These are phyloP conservation scores for Ziziphus jujuba DNA, from an alignment of 306 rosid genomes.

Conservation along the genomic window DNA sequence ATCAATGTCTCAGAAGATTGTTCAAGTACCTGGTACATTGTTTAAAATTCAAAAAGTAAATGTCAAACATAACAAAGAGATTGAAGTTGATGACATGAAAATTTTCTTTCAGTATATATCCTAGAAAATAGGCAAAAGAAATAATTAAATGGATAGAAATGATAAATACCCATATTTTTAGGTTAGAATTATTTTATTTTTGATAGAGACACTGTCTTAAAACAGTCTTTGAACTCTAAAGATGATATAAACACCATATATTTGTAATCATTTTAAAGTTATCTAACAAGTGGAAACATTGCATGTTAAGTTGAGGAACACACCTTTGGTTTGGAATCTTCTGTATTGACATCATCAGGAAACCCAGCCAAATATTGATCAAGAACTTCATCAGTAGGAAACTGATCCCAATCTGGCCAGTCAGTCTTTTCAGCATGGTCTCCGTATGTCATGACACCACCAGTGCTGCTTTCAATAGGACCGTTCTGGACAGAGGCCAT, in stretches of 20 bases:
- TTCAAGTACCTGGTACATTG: slow-evolving; percentile 27
- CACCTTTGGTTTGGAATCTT: slow-evolving; percentile 61
- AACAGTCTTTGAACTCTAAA: neutral
- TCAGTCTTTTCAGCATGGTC: slow-evolving; percentile 51
- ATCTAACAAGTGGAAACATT: too few relatives aligned
- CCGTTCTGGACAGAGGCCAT: slow-evolving; percentile 51
- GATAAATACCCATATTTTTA: neutral
- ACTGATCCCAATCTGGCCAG: slow-evolving; percentile 74
- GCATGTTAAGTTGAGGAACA: slow-evolving; percentile 27
- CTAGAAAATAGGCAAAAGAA: neutral
- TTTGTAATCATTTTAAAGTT: neutral
- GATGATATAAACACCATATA: neutral
- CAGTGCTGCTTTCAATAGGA: slow-evolving; percentile 45
- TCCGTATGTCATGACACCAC: slow-evolving; percentile 45
- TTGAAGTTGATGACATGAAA: slow-evolving; percentile 8
- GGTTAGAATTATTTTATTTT: neutral
- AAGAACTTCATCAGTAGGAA: slow-evolving; percentile 48
- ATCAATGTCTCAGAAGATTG: slow-evolving; percentile 34
- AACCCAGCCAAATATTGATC: slow-evolving; percentile 76
- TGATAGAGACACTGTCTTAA: neutral
- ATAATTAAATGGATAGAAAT: neutral
- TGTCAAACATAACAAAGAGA: slow-evolving; percentile 17
- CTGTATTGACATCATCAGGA: slow-evolving; percentile 45
- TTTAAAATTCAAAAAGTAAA: slow-evolving; percentile 4
- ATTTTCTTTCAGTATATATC: slow-evolving; percentile 21